A percentile compares a stretch with the other conserved stretches of the same genome.
Conservation (phyloP, 2,329 filamentous ascomycete genomes). For the Cladophialophora immunda region DNA sequence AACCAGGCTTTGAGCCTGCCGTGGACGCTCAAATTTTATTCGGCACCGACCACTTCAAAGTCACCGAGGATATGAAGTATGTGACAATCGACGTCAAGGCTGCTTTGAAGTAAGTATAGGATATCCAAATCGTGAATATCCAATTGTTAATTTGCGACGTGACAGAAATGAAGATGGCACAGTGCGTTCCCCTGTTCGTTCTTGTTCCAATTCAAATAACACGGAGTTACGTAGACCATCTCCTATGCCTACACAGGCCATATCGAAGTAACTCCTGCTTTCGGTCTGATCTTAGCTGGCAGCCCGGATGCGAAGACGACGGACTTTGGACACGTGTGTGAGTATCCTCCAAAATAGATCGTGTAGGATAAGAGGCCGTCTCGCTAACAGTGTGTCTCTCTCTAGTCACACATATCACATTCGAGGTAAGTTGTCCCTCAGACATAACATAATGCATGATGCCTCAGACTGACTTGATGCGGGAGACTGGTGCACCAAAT, state of each 20-base stretch:
- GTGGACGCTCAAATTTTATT: not conserved
- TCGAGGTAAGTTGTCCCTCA: constrained; percentile 3
- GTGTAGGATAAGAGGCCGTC: not conserved
- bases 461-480: constrained; percentile 3
- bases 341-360: constrained; percentile 1
- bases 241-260: constrained; percentile 4
- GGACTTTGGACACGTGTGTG: constrained; percentile 2
- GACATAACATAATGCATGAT: not conserved
- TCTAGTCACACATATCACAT: constrained; percentile 6
- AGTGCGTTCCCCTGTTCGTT: constrained; percentile 1
- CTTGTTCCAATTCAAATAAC: constrained; percentile 3
- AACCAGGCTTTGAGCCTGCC: not conserved
- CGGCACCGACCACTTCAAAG: constrained; percentile 8
- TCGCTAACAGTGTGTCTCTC: not conserved
- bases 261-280: constrained; percentile 1
- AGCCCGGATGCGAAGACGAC: not conserved
- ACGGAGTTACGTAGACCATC: not conserved
- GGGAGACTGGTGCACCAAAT: not conserved
- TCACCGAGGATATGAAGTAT: constrained; percentile 6
- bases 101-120: constrained; percentile 6
- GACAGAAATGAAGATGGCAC: constrained; percentile 5
- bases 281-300: not conserved
- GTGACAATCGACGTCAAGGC: not conserved
- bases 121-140: not conserved
- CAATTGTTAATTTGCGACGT: not conserved